Base-by-base conservation (phyloP, 352 stramenopile genomes). In the Pythium plurisporium region DNA sequence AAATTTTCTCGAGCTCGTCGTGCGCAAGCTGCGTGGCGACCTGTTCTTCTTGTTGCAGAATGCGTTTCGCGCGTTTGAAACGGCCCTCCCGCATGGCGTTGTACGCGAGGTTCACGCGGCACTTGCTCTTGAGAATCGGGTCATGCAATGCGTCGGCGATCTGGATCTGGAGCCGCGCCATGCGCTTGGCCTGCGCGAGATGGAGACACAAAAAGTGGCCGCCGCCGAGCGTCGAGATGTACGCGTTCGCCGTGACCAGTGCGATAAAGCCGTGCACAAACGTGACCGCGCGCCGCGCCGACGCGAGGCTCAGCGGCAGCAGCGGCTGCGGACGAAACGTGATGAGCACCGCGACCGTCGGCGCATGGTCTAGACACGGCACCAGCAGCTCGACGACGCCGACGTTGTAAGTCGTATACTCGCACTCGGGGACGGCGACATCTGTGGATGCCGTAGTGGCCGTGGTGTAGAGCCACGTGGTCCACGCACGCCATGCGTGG, bases 151-250 rank as follows among this genome's bases (percentile, higher is more conserved):
- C 80, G 48, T 83, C 72, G 4, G 82, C 87, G 42, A 93, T 80
- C 19, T 73, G 79, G 43, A 93, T 93, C 63, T 93, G 83, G 46
- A 91, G 59, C 49, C 80, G 80, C 55, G 83, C 83, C 73, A 93
- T 70, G 34, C 84, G 51, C 57, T 82, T 87, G 38, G 83, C 83
- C 43, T 85, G 75, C 47, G 76, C 69, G 44, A 93, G 58, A 51
- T 93, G 83, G 26, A 74, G 70, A 44, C 83, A 93, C 42, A 93
- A 46, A 45, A 93, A 93, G 59, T 91, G 82, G 20, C 83, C 83
- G 11, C 83, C 83, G 27, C 83, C 83, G 2, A 93, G 69, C 49
- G 83, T 93, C 53, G 83, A 93, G 44, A 93, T 81, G 67, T 90
- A 93, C 42, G 82, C 82, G 62, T 93, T 93, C 1, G 81, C 80